These are phyloP conservation scores for Claviceps capensis DNA, from an alignment of 2,329 filamentous ascomycete species.

Conservation along the genomic window DNA sequence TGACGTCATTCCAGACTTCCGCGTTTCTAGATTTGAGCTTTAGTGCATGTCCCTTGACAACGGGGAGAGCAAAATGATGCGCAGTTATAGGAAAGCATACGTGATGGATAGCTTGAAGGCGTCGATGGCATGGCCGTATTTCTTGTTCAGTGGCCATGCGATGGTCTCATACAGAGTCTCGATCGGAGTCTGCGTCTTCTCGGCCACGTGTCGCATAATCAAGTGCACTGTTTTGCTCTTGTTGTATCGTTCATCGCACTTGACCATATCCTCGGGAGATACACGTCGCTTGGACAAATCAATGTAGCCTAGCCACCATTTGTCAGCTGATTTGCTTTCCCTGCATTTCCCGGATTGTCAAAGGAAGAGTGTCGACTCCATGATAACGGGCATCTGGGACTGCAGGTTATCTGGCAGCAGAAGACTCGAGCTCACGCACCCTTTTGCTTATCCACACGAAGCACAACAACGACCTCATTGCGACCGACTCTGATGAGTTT, in stretches of 20 bases:
- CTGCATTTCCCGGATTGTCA: constrained; percentile 1
- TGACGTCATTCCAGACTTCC: constrained; percentile 87
- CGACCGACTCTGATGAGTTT: constrained; percentile 96
- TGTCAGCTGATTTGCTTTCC: constrained; percentile 9
- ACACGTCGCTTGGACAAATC: constrained; percentile 98
- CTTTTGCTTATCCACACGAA: constrained; percentile 99
- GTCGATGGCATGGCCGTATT: constrained; percentile 91
- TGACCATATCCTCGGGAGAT: constrained; percentile 91
- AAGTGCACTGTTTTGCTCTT: constrained; percentile 99
- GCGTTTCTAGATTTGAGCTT: constrained; percentile 49
- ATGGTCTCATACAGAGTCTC: constrained; percentile 89
- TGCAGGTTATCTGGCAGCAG: not conserved
- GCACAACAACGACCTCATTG: constrained; percentile 96
- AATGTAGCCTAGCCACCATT: constrained; percentile 56
- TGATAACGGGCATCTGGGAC: too few species aligned
- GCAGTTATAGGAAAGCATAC: constrained; percentile 32
- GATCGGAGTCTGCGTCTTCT: constrained; percentile 92
- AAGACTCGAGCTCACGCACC: constrained; percentile 33
- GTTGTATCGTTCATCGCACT: constrained; percentile 99
- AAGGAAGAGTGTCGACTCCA: not conserved
- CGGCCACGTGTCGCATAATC: constrained; percentile 96
- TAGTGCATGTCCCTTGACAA: not conserved
- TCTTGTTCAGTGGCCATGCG: constrained; percentile 94
- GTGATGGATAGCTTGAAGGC: constrained; percentile 99
- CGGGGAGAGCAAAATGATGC: not conserved